Evolutionary conservation across 2,329 filamentous ascomycete species (phyloP).

Genomic region (Sporothrix luriei): DNA sequence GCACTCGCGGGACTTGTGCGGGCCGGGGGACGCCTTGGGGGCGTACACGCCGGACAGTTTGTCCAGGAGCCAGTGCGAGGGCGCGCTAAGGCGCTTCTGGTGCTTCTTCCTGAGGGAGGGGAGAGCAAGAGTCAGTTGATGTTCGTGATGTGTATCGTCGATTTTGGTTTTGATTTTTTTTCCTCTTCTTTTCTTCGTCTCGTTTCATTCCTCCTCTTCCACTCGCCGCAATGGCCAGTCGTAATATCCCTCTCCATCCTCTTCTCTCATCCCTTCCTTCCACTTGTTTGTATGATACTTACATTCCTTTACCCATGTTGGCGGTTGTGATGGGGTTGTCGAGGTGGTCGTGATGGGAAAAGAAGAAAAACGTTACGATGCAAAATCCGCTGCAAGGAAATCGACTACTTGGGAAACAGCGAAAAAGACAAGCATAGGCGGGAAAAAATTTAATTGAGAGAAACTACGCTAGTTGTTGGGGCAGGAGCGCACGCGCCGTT

Average conservation of each 20-base stretch:
- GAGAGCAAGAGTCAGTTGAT: slow-evolving; percentile 21
- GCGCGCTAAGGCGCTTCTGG: slow-evolving; percentile 99
- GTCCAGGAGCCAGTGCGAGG: slow-evolving; percentile 99
- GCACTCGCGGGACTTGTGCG: slow-evolving; percentile 99
- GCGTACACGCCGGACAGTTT: slow-evolving; percentile 93
- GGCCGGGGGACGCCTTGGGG: slow-evolving; percentile 74
- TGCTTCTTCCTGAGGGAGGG: slow-evolving; percentile 80
- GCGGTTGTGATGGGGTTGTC: slow-evolving; percentile 43
- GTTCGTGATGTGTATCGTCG: background rate
- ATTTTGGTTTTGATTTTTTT: background rate
- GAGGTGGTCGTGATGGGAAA: slow-evolving; percentile 42
- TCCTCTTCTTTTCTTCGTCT: background rate
- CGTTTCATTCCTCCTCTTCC: background rate
- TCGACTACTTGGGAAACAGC: slow-evolving; percentile 21
- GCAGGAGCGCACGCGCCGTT: background rate
- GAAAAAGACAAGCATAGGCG: background rate
- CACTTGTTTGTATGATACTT: slow-evolving; percentile 43
- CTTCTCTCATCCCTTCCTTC: background rate
- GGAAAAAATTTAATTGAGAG: slow-evolving; percentile 25
- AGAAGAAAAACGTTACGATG: slow-evolving; percentile 26
- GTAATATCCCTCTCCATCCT: background rate
- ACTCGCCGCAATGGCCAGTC: background rate
- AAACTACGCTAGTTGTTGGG: background rate
- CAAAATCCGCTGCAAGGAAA: slow-evolving; percentile 5
- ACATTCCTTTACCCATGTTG: slow-evolving; percentile 58